Evolutionary conservation across 345 rosid genomes (phyloP), one percentile per base, ranked within the genome.

Genomic region (Ricinus communis): DNA sequence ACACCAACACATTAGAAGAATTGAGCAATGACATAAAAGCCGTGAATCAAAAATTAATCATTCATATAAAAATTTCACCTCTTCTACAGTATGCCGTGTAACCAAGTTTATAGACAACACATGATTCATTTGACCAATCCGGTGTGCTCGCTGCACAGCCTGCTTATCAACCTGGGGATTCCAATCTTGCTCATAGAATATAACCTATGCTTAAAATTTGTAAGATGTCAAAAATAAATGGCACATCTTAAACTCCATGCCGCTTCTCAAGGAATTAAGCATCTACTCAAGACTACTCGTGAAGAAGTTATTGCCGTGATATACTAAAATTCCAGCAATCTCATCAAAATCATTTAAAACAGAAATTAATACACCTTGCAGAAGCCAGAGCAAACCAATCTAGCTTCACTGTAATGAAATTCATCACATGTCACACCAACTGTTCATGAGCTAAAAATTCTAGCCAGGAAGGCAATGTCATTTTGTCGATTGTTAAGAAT

Each of bases 101-200:
- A 93, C 96, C 64, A 93, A 77, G 82, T 86, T 93, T 80, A 93
- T 87, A 53, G 92, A 86, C 62, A 93, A 65, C 71, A 93, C 98
- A 71, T 87, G 96, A 79, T 84, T 91, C 75, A 83, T 75, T 79
- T 93, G 98, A 75, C 98, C 98, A 79, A 93, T 93, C 63, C 98
- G 83, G 72, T 91, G 98, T 64, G 97, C 93, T 62, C 97, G 85
- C 78, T 93, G 98, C 81, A 93, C 76, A 75, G 97, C 98, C 79
- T 91, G 97, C 82, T 87, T 89, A 76, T 89, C 98, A 71, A 91
- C 96, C 76, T 93, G 98, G 46, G 97, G 98, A 74, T 93, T 93
- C 98, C 98, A 93, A 71, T 93, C 97, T 85, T 93, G 97, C 79
- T 93, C 98, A 19, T 85, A 93, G 78, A 91, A 89, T 75, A 93